phyloP scores from a whole-genome alignment of 2,329 filamentous ascomycete species.

The Penicillium sp. region DNA sequence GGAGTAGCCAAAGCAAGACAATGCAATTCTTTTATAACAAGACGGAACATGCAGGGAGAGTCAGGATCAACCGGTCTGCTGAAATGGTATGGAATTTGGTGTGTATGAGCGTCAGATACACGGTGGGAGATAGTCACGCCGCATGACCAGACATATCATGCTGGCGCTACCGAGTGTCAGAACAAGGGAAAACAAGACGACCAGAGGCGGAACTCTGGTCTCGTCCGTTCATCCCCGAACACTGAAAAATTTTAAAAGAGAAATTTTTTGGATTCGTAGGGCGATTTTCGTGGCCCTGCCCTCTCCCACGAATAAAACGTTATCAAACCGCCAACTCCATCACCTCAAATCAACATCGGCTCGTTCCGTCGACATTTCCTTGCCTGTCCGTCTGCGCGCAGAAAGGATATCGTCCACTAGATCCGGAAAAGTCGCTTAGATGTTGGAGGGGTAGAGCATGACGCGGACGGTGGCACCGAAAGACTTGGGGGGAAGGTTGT shows the following conservation, averaged over 20 bases:
- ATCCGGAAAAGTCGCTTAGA: slow-evolving; percentile 58
- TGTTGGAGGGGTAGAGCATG: slow-evolving; percentile 97
- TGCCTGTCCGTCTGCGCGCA: slow-evolving; percentile 31
- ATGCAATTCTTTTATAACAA: slow-evolving; percentile 23
- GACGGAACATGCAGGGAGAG: slow-evolving; percentile 8
- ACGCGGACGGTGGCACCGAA: slow-evolving; percentile 94
- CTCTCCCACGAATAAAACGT: slow-evolving; percentile 36
- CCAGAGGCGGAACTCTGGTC: slow-evolving; percentile 18
- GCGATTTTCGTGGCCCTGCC: slow-evolving; percentile 30
- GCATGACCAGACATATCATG: slow-evolving; percentile 27
- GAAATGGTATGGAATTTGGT: slow-evolving; percentile 34
- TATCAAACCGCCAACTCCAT: slow-evolving; percentile 38
- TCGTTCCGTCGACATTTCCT: slow-evolving; percentile 36
- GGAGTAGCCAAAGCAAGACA: slow-evolving; percentile 21
- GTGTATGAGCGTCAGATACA: slow-evolving; percentile 35
- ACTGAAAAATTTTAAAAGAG: slow-evolving; percentile 27
- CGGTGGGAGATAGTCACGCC: slow-evolving; percentile 26
- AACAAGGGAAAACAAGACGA: slow-evolving; percentile 18
- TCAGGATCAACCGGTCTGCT: slow-evolving; percentile 18
- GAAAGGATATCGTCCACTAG: slow-evolving; percentile 33
- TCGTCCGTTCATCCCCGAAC: slow-evolving; percentile 24
- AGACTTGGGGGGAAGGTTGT: slow-evolving; percentile 91
- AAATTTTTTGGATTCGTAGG: slow-evolving; percentile 37
- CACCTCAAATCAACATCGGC: slow-evolving; percentile 35
- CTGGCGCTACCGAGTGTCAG: slow-evolving; percentile 17